Base-by-base conservation (phyloP, 1,284 basidiomycete species). In the Clitocybe nebularis region DNA sequence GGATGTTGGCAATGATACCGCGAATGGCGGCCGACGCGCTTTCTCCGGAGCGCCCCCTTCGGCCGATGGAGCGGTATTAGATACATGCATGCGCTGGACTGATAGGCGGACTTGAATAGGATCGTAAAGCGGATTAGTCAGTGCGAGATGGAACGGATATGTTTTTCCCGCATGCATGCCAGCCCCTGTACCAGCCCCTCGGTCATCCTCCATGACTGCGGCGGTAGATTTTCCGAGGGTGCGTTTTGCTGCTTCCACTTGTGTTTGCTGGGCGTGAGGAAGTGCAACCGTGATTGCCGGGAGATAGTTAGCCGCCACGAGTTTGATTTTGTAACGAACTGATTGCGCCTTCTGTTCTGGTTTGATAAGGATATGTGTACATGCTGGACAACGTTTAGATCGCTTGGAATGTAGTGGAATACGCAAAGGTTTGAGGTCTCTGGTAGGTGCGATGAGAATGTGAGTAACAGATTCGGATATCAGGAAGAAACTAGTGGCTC, bases 311-410 rank as follows among this genome's bases (percentile, higher is more conserved):
- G 85, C 79, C 0, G 95, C 96, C 35, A 95, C 89, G 35, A 97
- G 83, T 63, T 96, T 97, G 68, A 99, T 98, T 68, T 98, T 98
- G 78, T 88, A 97, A 4, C 90, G 80, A 23, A 90, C 86, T 4
- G 89, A 91, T 54, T 91, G 88, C 0, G 93, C 86, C 62, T 98
- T 99, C 56, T 93, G 89, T 61, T 99, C 96, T 1, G 96, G 96
- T 59, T 97, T 96, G 66, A 98, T 95, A 47, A 99, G 79, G 53
- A 98, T 95, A 65, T 98, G 95, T 10, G 89, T 84, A 61, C 96
- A 99, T 2, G 77, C 77, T 4, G 92, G 85, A 68, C 96, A 99
- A 4, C 96, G 88, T 66, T 98, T 98, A 2, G 93, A 93, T 38
- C 89, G 79, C 64, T 98, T 98, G 0, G 93, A 89, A 49, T 89